Conservation (phyloP, 768 basidiomycete species). For the Neoboletus brunneissimus region DNA sequence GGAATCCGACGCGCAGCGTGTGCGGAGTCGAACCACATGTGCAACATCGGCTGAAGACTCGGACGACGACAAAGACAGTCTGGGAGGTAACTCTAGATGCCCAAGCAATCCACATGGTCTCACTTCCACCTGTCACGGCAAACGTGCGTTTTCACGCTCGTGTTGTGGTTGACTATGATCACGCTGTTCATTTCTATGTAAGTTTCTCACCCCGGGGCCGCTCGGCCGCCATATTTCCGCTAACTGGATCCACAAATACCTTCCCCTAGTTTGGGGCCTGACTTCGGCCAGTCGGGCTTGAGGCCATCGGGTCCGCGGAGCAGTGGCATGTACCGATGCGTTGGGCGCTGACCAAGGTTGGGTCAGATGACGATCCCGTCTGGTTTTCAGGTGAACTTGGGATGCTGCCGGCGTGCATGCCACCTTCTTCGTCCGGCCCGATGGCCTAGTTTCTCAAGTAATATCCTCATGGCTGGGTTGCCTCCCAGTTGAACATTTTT, state of each 20-base stretch:
- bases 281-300: not conserved
- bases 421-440: not conserved
- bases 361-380: not conserved
- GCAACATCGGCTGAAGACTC: not conserved
- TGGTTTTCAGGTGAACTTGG: too few relatives aligned
- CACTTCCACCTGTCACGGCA: not conserved
- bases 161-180: not conserved
- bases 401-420: not conserved
- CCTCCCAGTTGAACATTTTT: not conserved
- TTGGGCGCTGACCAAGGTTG: too few relatives aligned
- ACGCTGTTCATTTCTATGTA: not conserved
- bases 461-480: not conserved
- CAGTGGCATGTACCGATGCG: too few relatives aligned
- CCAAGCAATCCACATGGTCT: not conserved
- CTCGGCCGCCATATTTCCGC: not conserved
- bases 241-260: too few relatives aligned
- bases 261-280: not conserved
- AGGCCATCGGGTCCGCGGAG: not conserved
- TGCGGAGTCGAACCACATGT: not conserved
- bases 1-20: not conserved
- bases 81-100: not conserved
- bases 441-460: not conserved
- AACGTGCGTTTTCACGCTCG: constrained; percentile 1
- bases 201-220: not conserved
- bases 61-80: not conserved